A percentile compares a stretch with the other conserved stretches of the same genome.
phyloP scores from a whole-genome alignment of 2,329 filamentous ascomycete genomes.

The Fusarium sp. region DNA sequence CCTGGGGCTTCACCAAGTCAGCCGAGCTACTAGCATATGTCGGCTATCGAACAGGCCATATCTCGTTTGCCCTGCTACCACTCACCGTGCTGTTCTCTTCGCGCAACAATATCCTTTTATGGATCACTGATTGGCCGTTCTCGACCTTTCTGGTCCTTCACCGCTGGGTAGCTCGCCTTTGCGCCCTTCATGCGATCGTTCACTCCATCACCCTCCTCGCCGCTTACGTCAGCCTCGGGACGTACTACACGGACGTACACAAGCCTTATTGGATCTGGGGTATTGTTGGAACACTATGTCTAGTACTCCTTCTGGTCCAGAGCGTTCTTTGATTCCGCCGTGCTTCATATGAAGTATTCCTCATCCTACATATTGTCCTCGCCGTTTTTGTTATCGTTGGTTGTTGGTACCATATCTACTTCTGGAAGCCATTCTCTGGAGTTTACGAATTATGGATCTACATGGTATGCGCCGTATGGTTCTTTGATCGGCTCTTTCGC shows the following conservation, averaged over 20 bases:
- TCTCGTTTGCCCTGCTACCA: background rate
- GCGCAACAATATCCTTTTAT: background rate
- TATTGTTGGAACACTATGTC: background rate
- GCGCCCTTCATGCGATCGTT: background rate
- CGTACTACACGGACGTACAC: rapidly evolving
- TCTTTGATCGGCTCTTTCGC: background rate
- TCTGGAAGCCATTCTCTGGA: background rate
- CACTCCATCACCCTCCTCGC: background rate
- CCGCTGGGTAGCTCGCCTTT: background rate
- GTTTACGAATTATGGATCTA: background rate
- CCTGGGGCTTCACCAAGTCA: background rate
- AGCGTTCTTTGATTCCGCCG: background rate
- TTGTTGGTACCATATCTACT: background rate
- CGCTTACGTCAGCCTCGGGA: rapidly evolving
- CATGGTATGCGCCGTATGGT: background rate
- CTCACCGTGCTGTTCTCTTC: background rate
- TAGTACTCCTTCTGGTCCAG: rapidly evolving
- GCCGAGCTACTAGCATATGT: background rate
- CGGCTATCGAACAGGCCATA: background rate
- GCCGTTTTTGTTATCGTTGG: background rate
- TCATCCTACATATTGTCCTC: background rate
- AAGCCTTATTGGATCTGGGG: background rate
- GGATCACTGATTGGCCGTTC: background rate
- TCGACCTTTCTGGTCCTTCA: background rate
- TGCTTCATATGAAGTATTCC: background rate